Conservation (phyloP, 768 basidiomycete genomes). For the Candolleomyces eurysporus region DNA sequence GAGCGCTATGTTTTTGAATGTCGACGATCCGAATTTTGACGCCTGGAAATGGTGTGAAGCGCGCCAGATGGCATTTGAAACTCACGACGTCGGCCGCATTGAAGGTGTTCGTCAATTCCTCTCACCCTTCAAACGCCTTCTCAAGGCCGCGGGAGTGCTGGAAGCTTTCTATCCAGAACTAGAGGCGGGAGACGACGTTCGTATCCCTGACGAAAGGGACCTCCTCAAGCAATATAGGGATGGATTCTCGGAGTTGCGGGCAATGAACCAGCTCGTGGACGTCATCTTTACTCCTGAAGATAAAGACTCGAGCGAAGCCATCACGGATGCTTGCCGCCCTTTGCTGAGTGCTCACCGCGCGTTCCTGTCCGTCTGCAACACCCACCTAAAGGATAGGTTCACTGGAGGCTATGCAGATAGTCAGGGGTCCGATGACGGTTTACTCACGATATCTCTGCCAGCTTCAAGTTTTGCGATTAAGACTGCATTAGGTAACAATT, state of each 20-base stretch:
- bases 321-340: neutral
- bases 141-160: slow-evolving; percentile 31
- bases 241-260: slow-evolving; percentile 33
- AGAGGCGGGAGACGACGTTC: neutral
- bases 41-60: slow-evolving; percentile 40
- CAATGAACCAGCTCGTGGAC: slow-evolving; percentile 30
- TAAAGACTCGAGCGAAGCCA: slow-evolving; percentile 12
- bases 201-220: slow-evolving; percentile 3
- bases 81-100: slow-evolving; percentile 25
- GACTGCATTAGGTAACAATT: neutral
- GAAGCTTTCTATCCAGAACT: slow-evolving; percentile 20
- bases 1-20: slow-evolving; percentile 43
- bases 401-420: slow-evolving; percentile 22
- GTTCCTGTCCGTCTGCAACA: slow-evolving; percentile 34
- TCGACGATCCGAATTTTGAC: slow-evolving; percentile 34
- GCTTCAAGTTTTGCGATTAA: neutral
- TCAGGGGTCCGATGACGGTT: neutral
- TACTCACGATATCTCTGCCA: neutral
- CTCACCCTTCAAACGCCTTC: slow-evolving; percentile 26
- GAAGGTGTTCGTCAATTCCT: slow-evolving; percentile 34
- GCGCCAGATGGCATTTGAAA: slow-evolving; percentile 36
- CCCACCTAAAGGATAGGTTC: slow-evolving; percentile 30
- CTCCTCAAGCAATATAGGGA: slow-evolving; percentile 20
- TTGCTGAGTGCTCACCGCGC: slow-evolving; percentile 37
- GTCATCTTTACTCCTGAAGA: slow-evolving; percentile 29